phyloP scores from a whole-genome alignment of 148 eudicot species.

The Chenopodium berlandieri region DNA sequence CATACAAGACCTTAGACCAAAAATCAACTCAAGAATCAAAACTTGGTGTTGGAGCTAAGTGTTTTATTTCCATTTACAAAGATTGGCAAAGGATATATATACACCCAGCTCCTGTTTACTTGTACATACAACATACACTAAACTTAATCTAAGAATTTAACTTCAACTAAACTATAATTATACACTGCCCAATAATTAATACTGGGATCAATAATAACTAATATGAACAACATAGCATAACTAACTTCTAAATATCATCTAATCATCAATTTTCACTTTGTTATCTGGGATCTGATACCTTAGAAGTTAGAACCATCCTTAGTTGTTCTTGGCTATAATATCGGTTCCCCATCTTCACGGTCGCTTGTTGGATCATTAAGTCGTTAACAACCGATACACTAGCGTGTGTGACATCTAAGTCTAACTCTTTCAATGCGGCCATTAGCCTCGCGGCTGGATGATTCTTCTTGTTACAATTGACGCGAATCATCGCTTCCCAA shows the following conservation, averaged over 20 bases:
- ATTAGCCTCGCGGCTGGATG: slow-evolving; percentile 88
- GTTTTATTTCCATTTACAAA: slow-evolving; percentile 13
- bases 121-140: background rate
- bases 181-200: background rate
- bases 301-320: slow-evolving; percentile 45
- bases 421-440: slow-evolving; percentile 71
- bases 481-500: slow-evolving; percentile 83
- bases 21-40: background rate
- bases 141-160: background rate
- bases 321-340: slow-evolving; percentile 77
- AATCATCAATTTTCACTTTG: background rate
- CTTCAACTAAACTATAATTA: background rate
- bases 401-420: slow-evolving; percentile 75
- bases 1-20: background rate
- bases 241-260: background rate
- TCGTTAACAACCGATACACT: slow-evolving; percentile 86
- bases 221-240: slow-evolving; percentile 5
- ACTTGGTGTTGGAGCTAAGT: slow-evolving; percentile 17
- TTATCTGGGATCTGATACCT: slow-evolving; percentile 45
- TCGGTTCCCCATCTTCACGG: slow-evolving; percentile 65
- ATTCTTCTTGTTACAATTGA: slow-evolving; percentile 67
- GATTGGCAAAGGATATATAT: background rate
- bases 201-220: background rate
- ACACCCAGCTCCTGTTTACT: slow-evolving; percentile 12
- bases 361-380: slow-evolving; percentile 88